Base-by-base conservation (phyloP, 2,329 filamentous ascomycete species). In the Fonsecaea nubica region DNA sequence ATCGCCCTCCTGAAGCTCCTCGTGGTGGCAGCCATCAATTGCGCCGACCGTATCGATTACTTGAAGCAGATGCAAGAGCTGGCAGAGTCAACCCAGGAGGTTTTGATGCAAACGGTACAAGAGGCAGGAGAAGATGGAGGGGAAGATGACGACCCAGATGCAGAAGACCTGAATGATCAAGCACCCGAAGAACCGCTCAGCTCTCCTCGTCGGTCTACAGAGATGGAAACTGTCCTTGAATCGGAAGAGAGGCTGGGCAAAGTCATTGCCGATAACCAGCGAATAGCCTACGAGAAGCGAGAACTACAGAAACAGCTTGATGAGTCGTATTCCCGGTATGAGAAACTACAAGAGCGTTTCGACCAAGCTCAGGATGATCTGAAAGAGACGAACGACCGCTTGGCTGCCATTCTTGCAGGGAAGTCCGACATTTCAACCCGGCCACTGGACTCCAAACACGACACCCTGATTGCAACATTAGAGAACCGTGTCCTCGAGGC, bases 391-490 rank as follows among this genome's bases (percentile, higher is more conserved):
- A 78, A 81, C 77, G 86, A 79, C 79, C 82, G 75, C 71, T 81
- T 77, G 78, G 86, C 80, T 79, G 86, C 75, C 78, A 81, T 76
- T 81, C 79, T 80, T 63, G 81, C 80, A n/a, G 80, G 80, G 15
- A 80, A 81, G 61, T 79, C 78, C 9, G 80, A 80, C 53, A 68
- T 76, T 75, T 59, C 80, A 77, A 70, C 77, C 45, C 59, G 67
- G 25, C 45, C 66, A 79, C 90, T 71, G 82, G 89, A 78, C 4
- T 76, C 78, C 38, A 79, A 92, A 72, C 88, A 90, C 73, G 89
- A 92, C 75, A 84, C 89, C 65, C 81, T 92, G 58, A 93, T 93
- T 74, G 87, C 88, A 45, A 85, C 83, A 30, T 86, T 92, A 71
- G 91, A 93, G 75, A 84, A 85, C 21, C 86, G 91, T 71, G 78